Conservation (phyloP, 1,284 basidiomycete genomes). For the Amylostereum areolatum region DNA sequence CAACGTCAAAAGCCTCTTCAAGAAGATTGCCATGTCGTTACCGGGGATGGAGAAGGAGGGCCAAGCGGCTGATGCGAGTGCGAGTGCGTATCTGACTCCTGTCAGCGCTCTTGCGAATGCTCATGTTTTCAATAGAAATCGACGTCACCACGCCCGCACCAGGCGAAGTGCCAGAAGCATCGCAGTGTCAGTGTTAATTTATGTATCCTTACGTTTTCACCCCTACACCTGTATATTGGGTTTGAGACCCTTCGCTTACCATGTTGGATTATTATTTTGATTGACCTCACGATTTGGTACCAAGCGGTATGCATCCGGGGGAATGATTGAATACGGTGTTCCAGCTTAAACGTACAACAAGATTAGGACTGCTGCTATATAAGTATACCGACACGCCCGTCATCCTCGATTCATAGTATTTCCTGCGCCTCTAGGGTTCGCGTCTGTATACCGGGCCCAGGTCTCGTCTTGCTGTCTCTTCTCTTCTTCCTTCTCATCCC, state of each 20-base stretch:
- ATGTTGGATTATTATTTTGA: no score
- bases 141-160: conserved; percentile 67
- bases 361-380: conserved; percentile 4
- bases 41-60: conserved; percentile 91
- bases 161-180: conserved; percentile 69
- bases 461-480: conserved; percentile 80
- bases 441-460: conserved; percentile 83
- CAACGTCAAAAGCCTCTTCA: conserved; percentile 98
- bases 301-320: no score
- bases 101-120: conserved; percentile 8
- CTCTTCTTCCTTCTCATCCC: conserved; percentile 69
- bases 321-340: no score
- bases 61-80: conserved; percentile 58
- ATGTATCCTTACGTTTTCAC: no score
- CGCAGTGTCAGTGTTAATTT: conserved; percentile 65
- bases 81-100: conserved; percentile 45
- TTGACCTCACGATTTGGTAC: no score
- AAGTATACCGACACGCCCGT: conserved; percentile 10
- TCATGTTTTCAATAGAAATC: conserved; percentile 50
- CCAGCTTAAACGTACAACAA: no score
- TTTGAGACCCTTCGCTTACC: no score
- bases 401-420: conserved; percentile 95
- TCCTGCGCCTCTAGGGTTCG: conserved; percentile 77
- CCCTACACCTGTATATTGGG: no score
- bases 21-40: conserved; percentile 97